Percentiles rank a stretch among this genome's conserved stretches.
Evolutionary conservation across 2,329 filamentous ascomycete genomes (phyloP).

Genomic region (Dactylonectria estremocensis): DNA sequence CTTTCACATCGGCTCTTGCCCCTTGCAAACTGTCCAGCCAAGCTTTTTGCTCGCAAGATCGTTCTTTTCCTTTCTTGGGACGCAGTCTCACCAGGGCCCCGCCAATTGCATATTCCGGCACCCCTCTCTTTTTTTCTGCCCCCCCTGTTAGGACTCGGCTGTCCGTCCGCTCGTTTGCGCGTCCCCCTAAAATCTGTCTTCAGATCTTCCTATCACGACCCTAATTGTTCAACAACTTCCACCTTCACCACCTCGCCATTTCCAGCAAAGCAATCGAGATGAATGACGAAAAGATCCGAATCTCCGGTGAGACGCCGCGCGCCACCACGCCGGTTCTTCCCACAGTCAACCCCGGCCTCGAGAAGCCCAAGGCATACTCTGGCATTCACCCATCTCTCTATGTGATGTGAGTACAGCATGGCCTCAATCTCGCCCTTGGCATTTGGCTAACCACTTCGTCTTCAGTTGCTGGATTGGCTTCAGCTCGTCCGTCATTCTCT

Average conservation of each 20-base stretch:
- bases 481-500: constrained; percentile 95
- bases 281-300: constrained; percentile 84
- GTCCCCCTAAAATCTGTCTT: constrained; percentile 53
- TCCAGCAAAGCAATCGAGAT: constrained; percentile 64
- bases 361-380: constrained; percentile 79
- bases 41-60: constrained; percentile 32
- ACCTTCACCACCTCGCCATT: constrained; percentile 34
- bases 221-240: constrained; percentile 37
- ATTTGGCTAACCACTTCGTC: constrained; percentile 31
- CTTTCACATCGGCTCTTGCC: constrained; percentile 39
- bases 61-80: constrained; percentile 52
- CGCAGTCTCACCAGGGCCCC: constrained; percentile 47
- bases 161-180: constrained; percentile 60
- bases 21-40: constrained; percentile 34
- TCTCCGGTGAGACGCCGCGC: constrained; percentile 83
- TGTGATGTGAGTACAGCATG: constrained; percentile 71
- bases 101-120: constrained; percentile 55
- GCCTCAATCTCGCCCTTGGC: constrained; percentile 6
- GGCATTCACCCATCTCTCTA: constrained; percentile 88
- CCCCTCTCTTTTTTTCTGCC: constrained; percentile 49
- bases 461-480: constrained; percentile 90
- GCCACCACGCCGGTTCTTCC: constrained; percentile 78
- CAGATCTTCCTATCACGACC: constrained; percentile 46
- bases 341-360: constrained; percentile 81
- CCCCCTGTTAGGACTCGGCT: constrained; percentile 51